These are phyloP conservation scores for Neurospora tetrasperma DNA, from an alignment of 495 filamentous ascomycete species.

Conservation along the genomic window DNA sequence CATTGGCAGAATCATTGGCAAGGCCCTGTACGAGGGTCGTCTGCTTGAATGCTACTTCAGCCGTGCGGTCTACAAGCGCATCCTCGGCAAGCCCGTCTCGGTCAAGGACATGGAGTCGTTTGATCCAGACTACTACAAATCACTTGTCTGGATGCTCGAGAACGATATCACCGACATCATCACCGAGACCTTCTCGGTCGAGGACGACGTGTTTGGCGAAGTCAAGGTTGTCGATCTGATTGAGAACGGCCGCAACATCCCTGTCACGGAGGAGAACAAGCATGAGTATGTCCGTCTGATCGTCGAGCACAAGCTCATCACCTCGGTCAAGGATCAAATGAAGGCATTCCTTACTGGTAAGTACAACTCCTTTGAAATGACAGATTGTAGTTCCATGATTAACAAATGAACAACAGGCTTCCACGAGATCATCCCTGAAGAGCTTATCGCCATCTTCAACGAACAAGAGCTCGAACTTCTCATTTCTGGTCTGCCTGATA, in stretches of 20 bases:
- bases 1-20: slow-evolving; percentile 96
- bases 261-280: slow-evolving; percentile 97
- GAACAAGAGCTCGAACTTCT: slow-evolving; percentile 95
- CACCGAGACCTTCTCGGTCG: slow-evolving; percentile 91
- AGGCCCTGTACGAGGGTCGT: slow-evolving; percentile 92
- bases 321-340: slow-evolving; percentile 87
- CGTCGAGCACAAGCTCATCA: slow-evolving; percentile 85
- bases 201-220: slow-evolving; percentile 87
- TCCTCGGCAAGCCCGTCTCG: slow-evolving; percentile 86
- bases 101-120: slow-evolving; percentile 99
- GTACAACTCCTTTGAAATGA: slow-evolving; percentile 6
- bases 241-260: slow-evolving; percentile 77
- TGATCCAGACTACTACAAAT: slow-evolving; percentile 98
- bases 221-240: slow-evolving; percentile 79
- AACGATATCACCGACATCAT: slow-evolving; percentile 99
- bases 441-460: slow-evolving; percentile 95
- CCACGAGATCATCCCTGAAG: slow-evolving; percentile 93
- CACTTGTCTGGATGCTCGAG: slow-evolving; percentile 96
- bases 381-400: slow-evolving; percentile 5
- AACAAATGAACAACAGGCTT: slow-evolving; percentile 50
- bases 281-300: slow-evolving; percentile 90
- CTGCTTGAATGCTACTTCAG: slow-evolving; percentile 98
- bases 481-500: slow-evolving; percentile 94
- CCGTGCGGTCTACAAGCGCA: slow-evolving; percentile 94
- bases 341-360: slow-evolving; percentile 89